These are phyloP conservation scores for Oryza australiensis DNA, from an alignment of 176 grass and related monocot genomes.

Conservation along the genomic window DNA sequence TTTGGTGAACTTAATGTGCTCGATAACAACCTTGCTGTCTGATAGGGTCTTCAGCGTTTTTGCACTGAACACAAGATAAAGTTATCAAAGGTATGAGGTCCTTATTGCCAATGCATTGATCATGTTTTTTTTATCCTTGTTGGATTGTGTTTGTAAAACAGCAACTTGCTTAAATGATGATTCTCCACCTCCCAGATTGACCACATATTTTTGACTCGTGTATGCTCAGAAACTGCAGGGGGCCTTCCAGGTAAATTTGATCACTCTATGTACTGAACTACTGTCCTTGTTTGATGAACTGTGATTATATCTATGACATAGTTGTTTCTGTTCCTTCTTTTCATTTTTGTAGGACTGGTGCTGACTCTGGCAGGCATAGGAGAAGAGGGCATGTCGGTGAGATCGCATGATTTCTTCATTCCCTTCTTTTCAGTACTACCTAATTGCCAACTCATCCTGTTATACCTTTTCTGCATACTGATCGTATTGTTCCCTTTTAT, in stretches of 20 bases:
- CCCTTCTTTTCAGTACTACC: conserved; percentile 22
- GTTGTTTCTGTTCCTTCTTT: conserved; percentile 14
- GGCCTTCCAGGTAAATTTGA: conserved; percentile 80
- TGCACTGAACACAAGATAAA: conserved; percentile 99
- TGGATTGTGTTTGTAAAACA: conserved; percentile 17
- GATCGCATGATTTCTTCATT: conserved; percentile 33
- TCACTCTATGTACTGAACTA: conserved; percentile 14
- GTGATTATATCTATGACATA: conserved; percentile 31
- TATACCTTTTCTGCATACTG: conserved; percentile 16
- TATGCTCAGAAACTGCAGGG: conserved; percentile 99
- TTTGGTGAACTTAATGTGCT: conserved; percentile 19
- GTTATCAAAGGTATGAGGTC: conserved; percentile 75
- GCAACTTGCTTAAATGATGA: conserved; percentile 25
- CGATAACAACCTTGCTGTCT: conserved; percentile 16
- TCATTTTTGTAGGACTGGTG: conserved; percentile 63
- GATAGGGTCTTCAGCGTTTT: conserved; percentile 93
- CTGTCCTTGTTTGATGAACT: conserved; percentile 19
- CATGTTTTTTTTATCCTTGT: conserved; percentile 31
- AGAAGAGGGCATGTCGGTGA: conserved; percentile 96
- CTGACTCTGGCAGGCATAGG: conserved; percentile 90
- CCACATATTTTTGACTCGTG: conserved; percentile 88
- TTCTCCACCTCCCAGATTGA: conserved; percentile 63
- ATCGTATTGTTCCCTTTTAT: conserved; percentile 24
- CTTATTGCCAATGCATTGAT: background rate
- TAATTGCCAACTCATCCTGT: conserved; percentile 13